Evolutionary conservation across 768 basidiomycete genomes (phyloP).

Genomic region (Phaeolepiota aurea): DNA sequence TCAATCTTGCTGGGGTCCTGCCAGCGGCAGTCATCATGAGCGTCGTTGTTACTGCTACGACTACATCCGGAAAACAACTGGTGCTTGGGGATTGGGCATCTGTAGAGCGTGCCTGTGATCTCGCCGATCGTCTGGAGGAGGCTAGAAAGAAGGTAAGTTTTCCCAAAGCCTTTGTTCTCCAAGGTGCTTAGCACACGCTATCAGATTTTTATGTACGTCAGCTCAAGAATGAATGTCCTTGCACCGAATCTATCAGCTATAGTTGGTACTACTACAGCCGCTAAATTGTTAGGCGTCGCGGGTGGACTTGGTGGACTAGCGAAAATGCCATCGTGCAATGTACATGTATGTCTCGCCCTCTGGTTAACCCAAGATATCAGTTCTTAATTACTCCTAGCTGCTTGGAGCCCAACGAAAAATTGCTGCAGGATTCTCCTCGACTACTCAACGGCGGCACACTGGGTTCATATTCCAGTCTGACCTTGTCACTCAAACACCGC

Average conservation of each 20-base stretch:
- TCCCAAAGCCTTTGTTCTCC: slow-evolving; percentile 1
- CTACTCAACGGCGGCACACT: slow-evolving; percentile 82
- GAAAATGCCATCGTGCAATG: slow-evolving; percentile 94
- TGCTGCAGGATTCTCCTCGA: slow-evolving; percentile 86
- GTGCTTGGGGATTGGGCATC: slow-evolving; percentile 67
- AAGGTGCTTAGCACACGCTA: not conserved
- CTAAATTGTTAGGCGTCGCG: slow-evolving; percentile 94
- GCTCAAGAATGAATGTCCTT: slow-evolving; percentile 96
- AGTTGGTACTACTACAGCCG: slow-evolving; percentile 97
- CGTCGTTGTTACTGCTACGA: slow-evolving; percentile 92
- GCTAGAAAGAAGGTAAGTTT: slow-evolving; percentile 72
- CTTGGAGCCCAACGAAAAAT: slow-evolving; percentile 92
- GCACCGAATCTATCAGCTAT: slow-evolving; percentile 98
- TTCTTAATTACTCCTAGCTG: slow-evolving; percentile 39
- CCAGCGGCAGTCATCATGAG: slow-evolving; percentile 92
- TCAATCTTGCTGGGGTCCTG: slow-evolving; percentile 69
- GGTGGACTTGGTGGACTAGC: slow-evolving; percentile 86
- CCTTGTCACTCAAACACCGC: slow-evolving; percentile 74
- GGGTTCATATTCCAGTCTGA: slow-evolving; percentile 97
- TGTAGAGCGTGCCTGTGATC: slow-evolving; percentile 79
- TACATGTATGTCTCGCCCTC: slow-evolving; percentile 55
- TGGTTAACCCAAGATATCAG: not conserved
- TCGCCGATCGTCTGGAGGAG: slow-evolving; percentile 83
- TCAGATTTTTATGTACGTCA: slow-evolving; percentile 98
- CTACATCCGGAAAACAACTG: slow-evolving; percentile 72